These are phyloP conservation scores for Citrus trifoliata DNA, from an alignment of 345 rosid genomes.

Conservation along the genomic window DNA sequence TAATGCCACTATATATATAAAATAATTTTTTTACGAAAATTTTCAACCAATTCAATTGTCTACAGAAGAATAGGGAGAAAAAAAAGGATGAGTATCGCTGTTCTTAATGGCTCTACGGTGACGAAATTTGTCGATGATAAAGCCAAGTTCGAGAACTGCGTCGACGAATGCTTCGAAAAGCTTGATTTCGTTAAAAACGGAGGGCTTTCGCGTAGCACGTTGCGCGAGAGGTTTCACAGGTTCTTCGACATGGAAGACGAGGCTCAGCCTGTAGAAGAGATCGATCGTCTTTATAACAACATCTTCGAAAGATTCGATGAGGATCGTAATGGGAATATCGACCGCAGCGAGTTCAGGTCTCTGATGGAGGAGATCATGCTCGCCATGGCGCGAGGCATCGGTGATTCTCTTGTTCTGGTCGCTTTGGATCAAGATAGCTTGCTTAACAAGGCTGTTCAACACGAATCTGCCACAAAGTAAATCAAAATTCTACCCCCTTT, in stretches of 20 bases:
- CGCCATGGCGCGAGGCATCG: slow-evolving; percentile 36
- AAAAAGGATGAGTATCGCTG: slow-evolving; percentile 20
- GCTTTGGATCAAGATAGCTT: slow-evolving; percentile 26
- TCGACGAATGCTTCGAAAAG: slow-evolving; percentile 17
- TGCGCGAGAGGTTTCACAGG: slow-evolving; percentile 11
- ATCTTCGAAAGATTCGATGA: slow-evolving; percentile 29
- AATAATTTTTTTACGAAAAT: neutral
- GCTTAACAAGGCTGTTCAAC: slow-evolving; percentile 30
- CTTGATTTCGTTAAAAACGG: slow-evolving; percentile 20
- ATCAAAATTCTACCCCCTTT: too few relatives aligned
- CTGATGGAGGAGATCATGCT: slow-evolving; percentile 35
- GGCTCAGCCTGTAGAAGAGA: neutral
- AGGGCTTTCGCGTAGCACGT: slow-evolving; percentile 8
- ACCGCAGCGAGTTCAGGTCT: slow-evolving; percentile 11
- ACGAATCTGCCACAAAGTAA: slow-evolving; percentile 6
- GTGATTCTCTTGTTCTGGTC: slow-evolving; percentile 19
- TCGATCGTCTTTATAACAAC: neutral
- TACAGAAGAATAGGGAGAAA: neutral
- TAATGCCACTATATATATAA: neutral
- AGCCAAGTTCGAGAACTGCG: slow-evolving; percentile 11
- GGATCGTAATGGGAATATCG: slow-evolving; percentile 20
- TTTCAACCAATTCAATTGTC: too few relatives aligned
- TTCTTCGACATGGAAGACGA: slow-evolving; percentile 11
- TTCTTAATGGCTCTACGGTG: slow-evolving; percentile 26
- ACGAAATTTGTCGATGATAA: slow-evolving; percentile 19